phyloP scores from a whole-genome alignment of 768 basidiomycete species.

The Xerocomellus chrysenteron region DNA sequence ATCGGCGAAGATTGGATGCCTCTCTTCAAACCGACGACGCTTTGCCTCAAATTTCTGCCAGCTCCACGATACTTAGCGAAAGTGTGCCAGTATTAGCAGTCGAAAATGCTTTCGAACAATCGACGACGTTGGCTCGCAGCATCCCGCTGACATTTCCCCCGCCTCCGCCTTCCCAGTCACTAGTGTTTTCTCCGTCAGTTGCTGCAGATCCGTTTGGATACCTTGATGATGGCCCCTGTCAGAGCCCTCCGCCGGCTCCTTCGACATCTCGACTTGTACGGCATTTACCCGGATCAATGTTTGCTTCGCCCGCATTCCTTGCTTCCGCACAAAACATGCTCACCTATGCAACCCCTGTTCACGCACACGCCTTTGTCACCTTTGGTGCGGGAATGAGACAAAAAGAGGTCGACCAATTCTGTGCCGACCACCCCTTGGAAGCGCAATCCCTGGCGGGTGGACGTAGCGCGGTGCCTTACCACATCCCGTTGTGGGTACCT shows the following conservation, averaged over 20 bases:
- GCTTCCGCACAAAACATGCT: conserved; percentile 40
- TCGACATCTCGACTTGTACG: conserved; percentile 26
- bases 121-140: neutral
- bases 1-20: conserved; percentile 19
- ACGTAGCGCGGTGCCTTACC: conserved; percentile 66
- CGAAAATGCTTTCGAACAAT: neutral
- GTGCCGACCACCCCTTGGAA: conserved; percentile 64
- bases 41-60: neutral
- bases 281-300: conserved; percentile 32
- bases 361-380: conserved; percentile 76
- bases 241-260: conserved; percentile 22
- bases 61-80: neutral
- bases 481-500: conserved; percentile 68
- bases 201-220: conserved; percentile 62
- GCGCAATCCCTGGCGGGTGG: conserved; percentile 52
- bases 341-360: conserved; percentile 55
- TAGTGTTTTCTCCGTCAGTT: conserved; percentile 8
- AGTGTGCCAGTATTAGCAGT: neutral
- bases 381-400: conserved; percentile 86
- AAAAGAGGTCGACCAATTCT: conserved; percentile 79
- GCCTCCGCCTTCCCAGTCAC: neutral
- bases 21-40: neutral
- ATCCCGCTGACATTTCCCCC: neutral
- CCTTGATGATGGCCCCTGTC: conserved; percentile 40
- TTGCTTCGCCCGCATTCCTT: conserved; percentile 35